Evolutionary conservation across 108 stramenopile species (phyloP), one percentile per base, ranked within the genome.

Genomic region (Fragilariopsis cylindrus): DNA sequence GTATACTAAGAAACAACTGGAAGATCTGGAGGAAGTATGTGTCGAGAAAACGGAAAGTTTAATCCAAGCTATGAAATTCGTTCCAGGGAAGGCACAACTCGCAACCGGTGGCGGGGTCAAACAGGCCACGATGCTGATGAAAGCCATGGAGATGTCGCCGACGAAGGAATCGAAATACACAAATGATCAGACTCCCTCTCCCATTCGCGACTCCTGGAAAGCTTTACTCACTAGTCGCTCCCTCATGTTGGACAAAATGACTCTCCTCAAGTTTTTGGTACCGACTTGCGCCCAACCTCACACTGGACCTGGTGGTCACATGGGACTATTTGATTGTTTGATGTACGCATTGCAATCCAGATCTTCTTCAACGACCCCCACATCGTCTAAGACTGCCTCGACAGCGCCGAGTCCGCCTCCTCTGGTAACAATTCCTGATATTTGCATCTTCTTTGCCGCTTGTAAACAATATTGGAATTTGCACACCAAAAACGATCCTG

Each of bases 301-400:
- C 70, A 62, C 81, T 1, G 90, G 90, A 63, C 79, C 82, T n/a
- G 84, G 81, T 21, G 94, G 94, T 19, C 92, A 95, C 68, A 76
- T 84, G 86, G 92, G 91, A 39, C 74, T 95, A 11, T 91, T 92
- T 83, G 92, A 92, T 64, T 95, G 94, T 65, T 76, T 85, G 18
- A 76, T 85, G 56, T 84, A 88, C 79, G 90, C 92, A 0, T 43
- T 95, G 73, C 69, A 84, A 66, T 47, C 58, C 75, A 72, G 81
- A 63, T 18, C 60, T 67, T 62, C 70, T 39, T 44, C 48, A 18
- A 21, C 76, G 15, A 58, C 54, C 4, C 66, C 65, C 53, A 49
- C 57, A 48, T 71, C 70, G 6, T 50, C 65, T 19, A 48, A 50
- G 55, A 50, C 57, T 43, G 76, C 44, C 44, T 54, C 11, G 58